Base-by-base conservation (phyloP, 164 flowering plant genomes). In the Magnolia changhungtana region DNA sequence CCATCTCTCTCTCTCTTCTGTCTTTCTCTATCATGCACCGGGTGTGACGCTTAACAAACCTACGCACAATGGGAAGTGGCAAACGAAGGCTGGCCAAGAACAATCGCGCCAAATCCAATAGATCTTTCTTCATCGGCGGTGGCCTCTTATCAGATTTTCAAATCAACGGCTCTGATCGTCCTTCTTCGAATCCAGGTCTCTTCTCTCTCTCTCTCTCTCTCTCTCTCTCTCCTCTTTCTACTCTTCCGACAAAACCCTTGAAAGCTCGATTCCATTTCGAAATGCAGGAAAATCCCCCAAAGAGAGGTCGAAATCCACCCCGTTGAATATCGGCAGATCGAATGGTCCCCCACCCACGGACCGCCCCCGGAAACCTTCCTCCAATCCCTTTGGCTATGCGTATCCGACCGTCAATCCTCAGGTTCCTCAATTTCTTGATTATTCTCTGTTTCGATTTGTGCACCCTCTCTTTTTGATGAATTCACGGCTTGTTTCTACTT, bases 71-170 rank as follows among this genome's bases (percentile, higher is more conserved):
- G 89, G 87, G 81, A 18, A 85, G 88, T 73, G 82, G 84, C 49
- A 13, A 21, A 84, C 72, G 74, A 80, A 82, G 66, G 82, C 72
- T 75, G 69, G 24, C 8, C 67, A 77, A 73, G 21, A 65, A 69
- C 45, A 49, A 37, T 24, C 24, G 19, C 59, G 45, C 27, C 1
- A 63, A 75, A 11, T 61, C 61, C 11, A 67, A 51, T 21, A 73
- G 83, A 50, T 77, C 76, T 72, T 82, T 86, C 63, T 91, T 91
- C 73, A 87, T 91, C 18, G 88, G 81, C 63, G 90, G 91, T 14
- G 96, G 93, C 50, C 13, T 85, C 49, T 82, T 91, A 50, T 69
- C 86, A 23, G 90, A 91, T 83, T 89, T 90, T 84, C 69, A 75
- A 9, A 76, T 70, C 75, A 19, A 79, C 82, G 55, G 24, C 55